A percentile compares a stretch with the other conserved stretches of the same genome.
Conservation (phyloP, 441 rosid species). For the Omphalea diandra region DNA sequence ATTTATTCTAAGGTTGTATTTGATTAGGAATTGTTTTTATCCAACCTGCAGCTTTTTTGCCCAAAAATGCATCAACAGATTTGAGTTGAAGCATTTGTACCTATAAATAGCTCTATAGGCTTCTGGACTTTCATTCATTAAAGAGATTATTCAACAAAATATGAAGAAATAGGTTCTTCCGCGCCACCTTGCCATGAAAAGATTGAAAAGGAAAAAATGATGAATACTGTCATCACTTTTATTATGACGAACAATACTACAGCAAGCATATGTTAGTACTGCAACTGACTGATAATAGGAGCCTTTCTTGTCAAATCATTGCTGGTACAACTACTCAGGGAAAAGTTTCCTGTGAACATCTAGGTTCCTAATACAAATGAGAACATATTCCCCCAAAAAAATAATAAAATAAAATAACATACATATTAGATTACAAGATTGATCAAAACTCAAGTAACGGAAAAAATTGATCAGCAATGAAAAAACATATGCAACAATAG, state of each 20-base stretch:
- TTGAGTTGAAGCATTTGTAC: no score
- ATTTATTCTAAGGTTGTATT: no score
- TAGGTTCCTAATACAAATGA: background rate
- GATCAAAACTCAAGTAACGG: background rate
- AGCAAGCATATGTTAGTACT: background rate
- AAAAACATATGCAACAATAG: background rate
- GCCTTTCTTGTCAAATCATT: background rate
- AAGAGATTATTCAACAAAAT: no score
- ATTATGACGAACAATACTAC: background rate
- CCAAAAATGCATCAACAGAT: no score
- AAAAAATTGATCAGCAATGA: background rate
- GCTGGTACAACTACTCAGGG: background rate
- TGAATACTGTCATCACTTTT: background rate
- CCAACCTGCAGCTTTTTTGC: no score
- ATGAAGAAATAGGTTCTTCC: no score
- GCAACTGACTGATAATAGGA: background rate
- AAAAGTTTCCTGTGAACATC: background rate
- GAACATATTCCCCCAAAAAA: no score
- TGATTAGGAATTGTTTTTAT: no score
- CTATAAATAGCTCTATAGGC: no score
- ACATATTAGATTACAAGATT: constrained; percentile 17
- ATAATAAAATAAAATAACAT: no score
- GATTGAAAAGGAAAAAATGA: no score
- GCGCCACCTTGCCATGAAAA: background rate
- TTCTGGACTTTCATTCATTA: no score